phyloP scores from a whole-genome alignment of 148 eudicot genomes.

The Talinum fruticosum region DNA sequence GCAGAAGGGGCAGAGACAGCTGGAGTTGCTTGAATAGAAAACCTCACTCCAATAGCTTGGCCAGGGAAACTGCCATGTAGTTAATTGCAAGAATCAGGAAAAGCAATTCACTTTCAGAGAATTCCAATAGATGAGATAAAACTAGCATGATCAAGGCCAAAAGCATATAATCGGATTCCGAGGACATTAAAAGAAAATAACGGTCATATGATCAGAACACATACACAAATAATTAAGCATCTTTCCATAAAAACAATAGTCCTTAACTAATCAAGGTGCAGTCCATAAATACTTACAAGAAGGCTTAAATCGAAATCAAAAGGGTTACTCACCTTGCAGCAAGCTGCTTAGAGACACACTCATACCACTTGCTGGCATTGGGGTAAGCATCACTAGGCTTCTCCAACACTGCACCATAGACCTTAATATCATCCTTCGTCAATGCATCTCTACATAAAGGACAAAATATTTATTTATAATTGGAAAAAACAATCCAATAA shows the following conservation, averaged over 20 bases:
- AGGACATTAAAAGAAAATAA: too few relatives aligned
- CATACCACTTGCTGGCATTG: slow-evolving; percentile 77
- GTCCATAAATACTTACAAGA: neutral
- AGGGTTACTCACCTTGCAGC: slow-evolving; percentile 49
- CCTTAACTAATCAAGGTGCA: neutral
- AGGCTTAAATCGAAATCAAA: neutral
- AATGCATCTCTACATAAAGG: slow-evolving; percentile 39
- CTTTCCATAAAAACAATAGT: neutral
- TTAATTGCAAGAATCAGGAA: neutral
- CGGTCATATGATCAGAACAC: neutral
- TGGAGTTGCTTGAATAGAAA: slow-evolving; percentile 37
- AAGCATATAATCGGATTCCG: too few relatives aligned
- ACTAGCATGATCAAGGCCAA: neutral
- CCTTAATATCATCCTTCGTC: slow-evolving; percentile 84
- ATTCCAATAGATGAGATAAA: neutral
- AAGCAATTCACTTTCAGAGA: neutral
- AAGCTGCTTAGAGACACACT: slow-evolving; percentile 45
- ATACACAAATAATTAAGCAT: neutral
- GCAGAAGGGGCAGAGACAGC: slow-evolving; percentile 46
- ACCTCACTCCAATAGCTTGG: slow-evolving; percentile 70
- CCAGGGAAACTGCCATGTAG: slow-evolving; percentile 78
- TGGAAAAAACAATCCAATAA: too few relatives aligned
- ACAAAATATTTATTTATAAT: neutral
- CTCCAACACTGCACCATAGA: slow-evolving; percentile 55
- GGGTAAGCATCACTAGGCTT: slow-evolving; percentile 55